Evolutionary conservation across 495 filamentous ascomycete genomes (phyloP), one percentile per base, ranked within the genome.

Genomic region (Penicillium cinerascens): DNA sequence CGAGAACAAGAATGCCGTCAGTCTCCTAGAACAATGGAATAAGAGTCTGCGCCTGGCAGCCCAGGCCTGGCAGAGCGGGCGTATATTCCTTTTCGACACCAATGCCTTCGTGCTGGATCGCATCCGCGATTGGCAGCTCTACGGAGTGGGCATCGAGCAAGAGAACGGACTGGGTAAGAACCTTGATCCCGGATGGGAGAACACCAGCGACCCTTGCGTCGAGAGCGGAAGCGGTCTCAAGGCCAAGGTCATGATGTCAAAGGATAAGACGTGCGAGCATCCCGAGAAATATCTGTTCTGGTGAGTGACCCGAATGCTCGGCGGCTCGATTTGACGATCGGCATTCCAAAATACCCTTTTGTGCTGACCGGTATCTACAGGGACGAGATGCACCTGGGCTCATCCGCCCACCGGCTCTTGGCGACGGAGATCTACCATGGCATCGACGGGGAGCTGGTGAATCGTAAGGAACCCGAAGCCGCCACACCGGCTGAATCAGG

Each of bases 251-350:
- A 67, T 70, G 64, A 65, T 68, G 61, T 71, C 68, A 67, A 68
- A 68, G 50, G 40, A 33, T 0, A 44, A 49, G 54, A 44, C 60
- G 53, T 81, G 78, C 61, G 66, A 70, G 29, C 55, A 72, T 40
- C 79, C 77, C 2, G 68, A 76, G 8, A 75, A 69, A 46, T 81
- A 73, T 61, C 67, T 81, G 26, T 80, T 82, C 62, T 79, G 77
- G 79, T 80, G 66, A 67, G 70, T 58, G 17, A n/a, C 13, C 25
- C 23, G 26, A 5, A 47, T 22, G 5, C 18, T 7, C 6, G 4
- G 11, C 40, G 15, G 20, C 25, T 40, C 42, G 5, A 11, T 25
- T 27, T 20, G 15, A 10, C 15, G 52, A 57, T 57, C 54, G 49
- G 47, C 58, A 44, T 2, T 13, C 16, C 27, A 0, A 16, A 39